Evolutionary conservation across 768 basidiomycete species (phyloP).

Genomic region (Tulasnella sp.): DNA sequence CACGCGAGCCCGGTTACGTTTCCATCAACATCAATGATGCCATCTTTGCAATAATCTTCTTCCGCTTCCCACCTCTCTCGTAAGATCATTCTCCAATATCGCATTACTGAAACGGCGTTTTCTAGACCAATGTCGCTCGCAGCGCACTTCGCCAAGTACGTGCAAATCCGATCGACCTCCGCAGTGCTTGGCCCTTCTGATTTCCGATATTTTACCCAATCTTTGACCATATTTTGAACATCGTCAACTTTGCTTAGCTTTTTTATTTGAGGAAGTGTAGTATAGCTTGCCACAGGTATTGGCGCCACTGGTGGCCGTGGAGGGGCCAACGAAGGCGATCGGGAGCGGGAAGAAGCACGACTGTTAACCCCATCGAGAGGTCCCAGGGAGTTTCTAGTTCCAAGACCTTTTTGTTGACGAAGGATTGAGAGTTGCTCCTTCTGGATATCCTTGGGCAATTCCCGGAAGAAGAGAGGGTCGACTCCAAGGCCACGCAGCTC

Average conservation of each 20-base stretch:
- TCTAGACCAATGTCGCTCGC: constrained; percentile 50
- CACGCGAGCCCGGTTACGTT: constrained; percentile 38
- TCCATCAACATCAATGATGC: constrained; percentile 25
- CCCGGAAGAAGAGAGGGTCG: constrained; percentile 58
- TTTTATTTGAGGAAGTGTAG: constrained; percentile 40
- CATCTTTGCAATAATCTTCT: constrained; percentile 28
- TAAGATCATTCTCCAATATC: constrained; percentile 71
- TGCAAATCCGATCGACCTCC: constrained; percentile 66
- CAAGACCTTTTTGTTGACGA: not conserved
- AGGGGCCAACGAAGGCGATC: constrained; percentile 20
- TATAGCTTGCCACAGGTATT: constrained; percentile 43
- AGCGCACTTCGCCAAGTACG: constrained; percentile 57
- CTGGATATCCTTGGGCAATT: constrained; percentile 54
- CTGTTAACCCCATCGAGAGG: constrained; percentile 1
- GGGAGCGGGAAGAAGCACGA: constrained; percentile 13
- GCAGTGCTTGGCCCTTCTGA: constrained; percentile 53
- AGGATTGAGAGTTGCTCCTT: constrained; percentile 51
- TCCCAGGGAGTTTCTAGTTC: constrained; percentile 12
- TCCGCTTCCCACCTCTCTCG: constrained; percentile 41
- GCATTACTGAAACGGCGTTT: constrained; percentile 56
- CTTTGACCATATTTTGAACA: constrained; percentile 56
- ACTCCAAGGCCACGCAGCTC: constrained; percentile 57
- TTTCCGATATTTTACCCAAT: constrained; percentile 60
- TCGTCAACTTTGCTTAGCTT: constrained; percentile 58
- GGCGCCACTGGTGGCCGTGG: constrained; percentile 24